Conservation (phyloP, 2,329 filamentous ascomycete genomes). For the Colletotrichum sidae region DNA sequence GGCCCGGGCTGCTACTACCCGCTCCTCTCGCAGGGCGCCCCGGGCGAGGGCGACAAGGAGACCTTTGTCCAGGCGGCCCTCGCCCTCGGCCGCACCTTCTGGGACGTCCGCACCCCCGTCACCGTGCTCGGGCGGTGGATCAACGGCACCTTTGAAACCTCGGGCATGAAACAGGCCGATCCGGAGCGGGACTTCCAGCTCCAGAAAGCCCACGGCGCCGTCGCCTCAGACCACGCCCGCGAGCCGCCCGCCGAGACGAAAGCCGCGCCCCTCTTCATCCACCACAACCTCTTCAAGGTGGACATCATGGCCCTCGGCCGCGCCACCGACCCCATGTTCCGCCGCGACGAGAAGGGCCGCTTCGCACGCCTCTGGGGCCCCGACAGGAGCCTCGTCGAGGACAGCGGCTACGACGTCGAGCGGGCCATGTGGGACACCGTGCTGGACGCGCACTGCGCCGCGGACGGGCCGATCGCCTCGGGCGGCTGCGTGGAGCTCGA, state of each 20-base stretch:
- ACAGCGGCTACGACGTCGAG: conserved; percentile 48
- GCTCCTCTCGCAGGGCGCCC: conserved; percentile 55
- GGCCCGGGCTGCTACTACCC: conserved; percentile 64
- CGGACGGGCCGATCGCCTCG: conserved; percentile 25
- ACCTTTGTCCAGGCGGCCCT: conserved; percentile 58
- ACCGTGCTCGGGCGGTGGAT: conserved; percentile 46
- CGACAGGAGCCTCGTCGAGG: conserved; percentile 40
- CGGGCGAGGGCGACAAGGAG: conserved; percentile 61
- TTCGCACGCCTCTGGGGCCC: conserved; percentile 45
- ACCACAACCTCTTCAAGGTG: conserved; percentile 52
- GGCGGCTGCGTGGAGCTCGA: conserved; percentile 47
- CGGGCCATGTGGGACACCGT: conserved; percentile 47
- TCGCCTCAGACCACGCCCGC: conserved; percentile 26
- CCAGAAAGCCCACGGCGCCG: conserved; percentile 5
- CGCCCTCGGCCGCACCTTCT: conserved; percentile 53
- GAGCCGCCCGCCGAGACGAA: conserved; percentile 31
- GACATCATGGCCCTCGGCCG: conserved; percentile 45
- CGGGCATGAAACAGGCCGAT: conserved; percentile 47
- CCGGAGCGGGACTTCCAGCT: conserved; percentile 45
- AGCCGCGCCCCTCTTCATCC: conserved; percentile 48
- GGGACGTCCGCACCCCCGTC: conserved; percentile 50
- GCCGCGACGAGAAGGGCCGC: conserved; percentile 39
- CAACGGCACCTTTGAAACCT: conserved; percentile 42
- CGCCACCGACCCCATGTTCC: conserved; percentile 38
- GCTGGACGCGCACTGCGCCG: conserved; percentile 44